A percentile compares a stretch with the other conserved stretches of the same genome.
phyloP scores from a whole-genome alignment of 2,329 filamentous ascomycete genomes.

The Colletotrichum cuscutae region DNA sequence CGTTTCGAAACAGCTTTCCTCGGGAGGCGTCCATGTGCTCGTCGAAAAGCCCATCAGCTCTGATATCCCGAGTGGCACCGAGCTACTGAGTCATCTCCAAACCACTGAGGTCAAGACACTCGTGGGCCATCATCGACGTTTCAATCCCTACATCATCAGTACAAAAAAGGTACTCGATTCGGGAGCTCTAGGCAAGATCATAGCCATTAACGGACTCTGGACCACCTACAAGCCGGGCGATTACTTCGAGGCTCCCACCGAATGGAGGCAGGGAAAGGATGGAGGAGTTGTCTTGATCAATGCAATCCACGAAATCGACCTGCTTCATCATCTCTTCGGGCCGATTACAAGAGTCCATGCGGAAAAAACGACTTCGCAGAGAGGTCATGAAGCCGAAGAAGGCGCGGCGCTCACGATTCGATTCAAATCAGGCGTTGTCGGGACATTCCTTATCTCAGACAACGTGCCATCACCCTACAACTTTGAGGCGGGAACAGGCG shows the following conservation, averaged over 20 bases:
- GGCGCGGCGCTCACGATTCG: conserved; percentile 63
- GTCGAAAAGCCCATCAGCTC: conserved; percentile 67
- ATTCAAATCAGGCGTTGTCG: conserved; percentile 64
- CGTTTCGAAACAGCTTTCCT: conserved; percentile 58
- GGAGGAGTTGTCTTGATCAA: conserved; percentile 67
- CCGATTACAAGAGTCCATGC: conserved; percentile 62
- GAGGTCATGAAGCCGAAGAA: conserved; percentile 63
- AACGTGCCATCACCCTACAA: conserved; percentile 60
- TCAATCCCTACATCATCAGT: conserved; percentile 65
- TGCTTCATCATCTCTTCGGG: conserved; percentile 66
- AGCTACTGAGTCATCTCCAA: conserved; percentile 42
- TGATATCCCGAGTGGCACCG: conserved; percentile 48
- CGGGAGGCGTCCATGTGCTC: conserved; percentile 60
- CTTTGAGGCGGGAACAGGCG: conserved; percentile 68
- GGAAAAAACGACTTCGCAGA: conserved; percentile 54
- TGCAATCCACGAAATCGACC: conserved; percentile 69
- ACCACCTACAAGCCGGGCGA: conserved; percentile 58
- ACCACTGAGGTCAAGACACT: conserved; percentile 53
- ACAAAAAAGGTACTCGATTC: conserved; percentile 56
- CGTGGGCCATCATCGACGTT: conserved; percentile 68
- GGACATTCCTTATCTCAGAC: conserved; percentile 67
- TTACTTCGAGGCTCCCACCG: conserved; percentile 56
- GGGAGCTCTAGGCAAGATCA: conserved; percentile 54
- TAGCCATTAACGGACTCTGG: conserved; percentile 68
- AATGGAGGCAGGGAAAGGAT: conserved; percentile 54